A percentile compares a stretch with the other conserved stretches of the same genome.
Evolutionary conservation across 1,139 yeast genomes (phyloP).

Genomic region (Wickerhamiella infanticola): DNA sequence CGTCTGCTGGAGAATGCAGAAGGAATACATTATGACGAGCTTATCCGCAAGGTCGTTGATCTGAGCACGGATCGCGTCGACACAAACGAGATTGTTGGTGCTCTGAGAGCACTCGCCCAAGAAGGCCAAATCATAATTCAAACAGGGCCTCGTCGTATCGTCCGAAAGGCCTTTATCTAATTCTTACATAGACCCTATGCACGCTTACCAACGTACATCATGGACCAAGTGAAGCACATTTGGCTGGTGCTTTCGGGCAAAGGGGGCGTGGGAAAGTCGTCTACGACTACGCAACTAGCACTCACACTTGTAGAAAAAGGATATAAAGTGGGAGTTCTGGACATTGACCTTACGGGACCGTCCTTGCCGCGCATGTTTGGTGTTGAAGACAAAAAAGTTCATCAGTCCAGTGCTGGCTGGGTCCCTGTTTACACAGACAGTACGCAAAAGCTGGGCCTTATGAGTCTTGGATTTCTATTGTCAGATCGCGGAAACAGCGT

Average conservation of each 20-base stretch:
- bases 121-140: slow-evolving; percentile 60
- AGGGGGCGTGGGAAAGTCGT: slow-evolving; percentile 84
- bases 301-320: slow-evolving; percentile 57
- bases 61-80: slow-evolving; percentile 56
- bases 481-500: slow-evolving; percentile 78
- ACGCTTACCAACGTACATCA: not conserved
- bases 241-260: slow-evolving; percentile 58
- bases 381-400: slow-evolving; percentile 61
- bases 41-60: slow-evolving; percentile 51
- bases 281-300: slow-evolving; percentile 88
- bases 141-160: slow-evolving; percentile 58
- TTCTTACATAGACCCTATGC: not conserved
- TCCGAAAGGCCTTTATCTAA: slow-evolving; percentile 25
- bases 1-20: slow-evolving; percentile 10
- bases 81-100: slow-evolving; percentile 51
- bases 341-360: slow-evolving; percentile 93
- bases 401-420: slow-evolving; percentile 80
- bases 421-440: slow-evolving; percentile 50
- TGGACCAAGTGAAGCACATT: slow-evolving; percentile 47
- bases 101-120: slow-evolving; percentile 50
- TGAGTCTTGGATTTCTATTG: slow-evolving; percentile 83
- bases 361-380: slow-evolving; percentile 96
- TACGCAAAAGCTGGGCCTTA: slow-evolving; percentile 31
- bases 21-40: slow-evolving; percentile 43
- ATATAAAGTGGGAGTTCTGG: slow-evolving; percentile 75